Evolutionary conservation across 495 filamentous ascomycete genomes (phyloP).

Genomic region (Penicillium daleae): DNA sequence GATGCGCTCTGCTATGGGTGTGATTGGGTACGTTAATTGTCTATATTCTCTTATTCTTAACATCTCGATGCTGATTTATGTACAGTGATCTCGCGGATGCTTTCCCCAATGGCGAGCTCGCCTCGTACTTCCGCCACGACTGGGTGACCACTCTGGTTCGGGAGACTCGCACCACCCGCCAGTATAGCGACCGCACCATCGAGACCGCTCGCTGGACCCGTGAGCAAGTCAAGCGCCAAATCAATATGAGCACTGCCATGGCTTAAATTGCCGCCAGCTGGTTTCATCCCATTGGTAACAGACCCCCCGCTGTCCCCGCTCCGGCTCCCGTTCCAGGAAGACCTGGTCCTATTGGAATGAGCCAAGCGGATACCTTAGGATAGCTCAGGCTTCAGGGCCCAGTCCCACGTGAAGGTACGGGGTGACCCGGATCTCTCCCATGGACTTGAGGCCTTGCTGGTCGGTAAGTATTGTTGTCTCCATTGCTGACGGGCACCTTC

Average conservation of each 20-base stretch:
- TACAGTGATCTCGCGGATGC: constrained; percentile 88
- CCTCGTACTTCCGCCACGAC: constrained; percentile 80
- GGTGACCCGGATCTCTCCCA: constrained; percentile 9
- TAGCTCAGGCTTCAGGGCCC: not conserved
- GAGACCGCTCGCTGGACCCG: constrained; percentile 97
- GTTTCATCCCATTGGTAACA: constrained; percentile 19
- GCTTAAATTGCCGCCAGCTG: constrained; percentile 29
- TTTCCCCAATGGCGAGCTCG: constrained; percentile 87
- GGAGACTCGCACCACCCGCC: constrained; percentile 82
- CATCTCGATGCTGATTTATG: constrained; percentile 38
- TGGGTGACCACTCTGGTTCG: constrained; percentile 88
- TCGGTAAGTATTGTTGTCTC: constrained; percentile 4
- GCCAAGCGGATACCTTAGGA: not conserved
- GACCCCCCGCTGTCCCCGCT: not conserved
- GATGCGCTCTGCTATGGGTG: constrained; percentile 91
- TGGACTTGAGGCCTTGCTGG: constrained; percentile 11
- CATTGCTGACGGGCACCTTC: constrained; percentile 5
- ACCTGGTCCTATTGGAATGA: not conserved
- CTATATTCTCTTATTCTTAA: not conserved
- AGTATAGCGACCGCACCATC: constrained; percentile 79
- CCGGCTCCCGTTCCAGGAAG: constrained; percentile 1
- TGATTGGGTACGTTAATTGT: constrained; percentile 74
- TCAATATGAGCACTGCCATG: constrained; percentile 52
- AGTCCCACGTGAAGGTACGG: constrained; percentile 10
- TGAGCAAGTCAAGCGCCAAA: constrained; percentile 94